Evolutionary conservation across 176 grass and related monocot species (phyloP).

Genomic region (Thalia dealbata): DNA sequence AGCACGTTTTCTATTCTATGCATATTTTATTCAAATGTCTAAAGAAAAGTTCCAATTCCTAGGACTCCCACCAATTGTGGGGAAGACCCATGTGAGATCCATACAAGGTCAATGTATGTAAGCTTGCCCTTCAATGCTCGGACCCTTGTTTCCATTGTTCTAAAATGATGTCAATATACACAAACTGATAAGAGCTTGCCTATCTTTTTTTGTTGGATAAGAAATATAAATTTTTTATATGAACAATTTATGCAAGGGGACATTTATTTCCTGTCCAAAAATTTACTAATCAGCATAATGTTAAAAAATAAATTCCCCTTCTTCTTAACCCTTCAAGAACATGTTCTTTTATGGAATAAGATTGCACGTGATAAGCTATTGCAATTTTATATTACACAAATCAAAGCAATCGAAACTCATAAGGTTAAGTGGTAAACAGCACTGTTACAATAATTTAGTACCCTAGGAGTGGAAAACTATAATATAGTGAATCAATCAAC

Average conservation of each 20-base stretch:
- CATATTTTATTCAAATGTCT: no score
- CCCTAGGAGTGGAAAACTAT: no score
- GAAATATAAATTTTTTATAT: neutral
- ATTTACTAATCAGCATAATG: neutral
- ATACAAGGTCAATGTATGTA: no score
- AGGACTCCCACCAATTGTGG: no score
- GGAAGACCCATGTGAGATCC: no score
- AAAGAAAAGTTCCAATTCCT: no score
- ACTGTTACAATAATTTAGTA: no score
- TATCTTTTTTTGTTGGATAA: neutral
- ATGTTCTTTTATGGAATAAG: neutral
- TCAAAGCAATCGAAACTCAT: conserved; percentile 4
- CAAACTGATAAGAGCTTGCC: neutral
- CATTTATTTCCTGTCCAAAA: neutral
- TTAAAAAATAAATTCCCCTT: neutral
- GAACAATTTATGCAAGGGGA: neutral
- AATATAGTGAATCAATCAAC: no score
- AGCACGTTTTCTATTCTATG: no score
- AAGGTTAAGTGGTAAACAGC: neutral
- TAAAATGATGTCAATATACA: no score
- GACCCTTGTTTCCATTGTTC: no score
- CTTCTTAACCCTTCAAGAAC: neutral
- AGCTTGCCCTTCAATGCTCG: no score
- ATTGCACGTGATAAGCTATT: neutral
- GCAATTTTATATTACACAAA: neutral